Evolutionary conservation across 768 basidiomycete species (phyloP).

Genomic region (Xerocomus spinulosus): DNA sequence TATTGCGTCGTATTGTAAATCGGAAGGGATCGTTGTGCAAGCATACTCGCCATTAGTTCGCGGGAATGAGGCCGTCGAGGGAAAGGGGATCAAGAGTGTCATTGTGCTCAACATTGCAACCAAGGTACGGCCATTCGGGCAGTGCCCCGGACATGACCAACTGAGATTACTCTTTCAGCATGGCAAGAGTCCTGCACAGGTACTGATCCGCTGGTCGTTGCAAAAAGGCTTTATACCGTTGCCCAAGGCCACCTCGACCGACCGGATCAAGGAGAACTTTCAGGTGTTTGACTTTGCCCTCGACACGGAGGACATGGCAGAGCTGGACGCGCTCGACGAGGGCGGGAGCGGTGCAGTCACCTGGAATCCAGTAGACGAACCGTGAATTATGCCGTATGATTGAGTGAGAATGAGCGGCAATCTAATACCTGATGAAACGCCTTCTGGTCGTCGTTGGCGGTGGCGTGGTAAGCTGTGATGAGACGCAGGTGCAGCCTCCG

Average conservation of each 20-base stretch:
- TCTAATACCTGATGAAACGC: neutral
- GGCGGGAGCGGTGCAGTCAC: slow-evolving; percentile 67
- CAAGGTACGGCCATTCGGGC: slow-evolving; percentile 41
- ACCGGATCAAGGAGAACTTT: slow-evolving; percentile 68
- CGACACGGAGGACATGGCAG: slow-evolving; percentile 53
- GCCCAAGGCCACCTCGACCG: slow-evolving; percentile 67
- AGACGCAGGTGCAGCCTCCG: slow-evolving; percentile 6
- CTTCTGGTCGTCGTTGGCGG: neutral
- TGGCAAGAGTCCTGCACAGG: slow-evolving; percentile 34
- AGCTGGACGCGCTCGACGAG: slow-evolving; percentile 62
- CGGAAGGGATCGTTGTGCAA: slow-evolving; percentile 55
- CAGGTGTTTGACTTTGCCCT: slow-evolving; percentile 73
- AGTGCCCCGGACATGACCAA: neutral
- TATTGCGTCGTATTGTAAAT: slow-evolving; percentile 67
- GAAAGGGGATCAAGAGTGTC: slow-evolving; percentile 42
- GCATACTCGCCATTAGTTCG: slow-evolving; percentile 73
- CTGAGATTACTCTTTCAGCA: slow-evolving; percentile 17
- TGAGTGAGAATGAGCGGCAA: neutral
- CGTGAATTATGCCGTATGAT: slow-evolving; percentile 1
- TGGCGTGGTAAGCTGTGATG: slow-evolving; percentile 27
- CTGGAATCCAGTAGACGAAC: slow-evolving; percentile 73
- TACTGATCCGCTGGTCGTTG: slow-evolving; percentile 50
- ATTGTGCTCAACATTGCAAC: slow-evolving; percentile 47
- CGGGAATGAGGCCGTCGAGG: slow-evolving; percentile 26
- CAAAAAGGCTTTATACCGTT: slow-evolving; percentile 60